These are phyloP conservation scores for Dendrobium officinale DNA, from an alignment of 106 monocot species.

Conservation along the genomic window DNA sequence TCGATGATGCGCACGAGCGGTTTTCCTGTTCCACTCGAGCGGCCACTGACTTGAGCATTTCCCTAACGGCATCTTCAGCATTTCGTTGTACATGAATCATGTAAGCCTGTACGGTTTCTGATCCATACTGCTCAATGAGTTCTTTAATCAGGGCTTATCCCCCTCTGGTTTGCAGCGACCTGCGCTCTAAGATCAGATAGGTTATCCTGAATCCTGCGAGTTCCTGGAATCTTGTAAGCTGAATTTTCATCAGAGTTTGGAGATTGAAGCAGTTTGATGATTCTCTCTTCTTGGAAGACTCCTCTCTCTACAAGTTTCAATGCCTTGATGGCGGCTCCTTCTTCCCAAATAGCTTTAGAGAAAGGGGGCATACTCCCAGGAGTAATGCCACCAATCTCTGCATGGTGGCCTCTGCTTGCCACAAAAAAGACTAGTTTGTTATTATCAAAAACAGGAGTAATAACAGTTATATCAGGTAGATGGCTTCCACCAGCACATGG, in stretches of 20 bases:
- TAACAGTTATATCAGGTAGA: conserved; percentile 92
- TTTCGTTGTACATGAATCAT: conserved; percentile 85
- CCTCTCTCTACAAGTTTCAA: conserved; percentile 86
- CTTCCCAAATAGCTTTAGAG: conserved; percentile 85
- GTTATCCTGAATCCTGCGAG: conserved; percentile 86
- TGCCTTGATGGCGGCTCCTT: conserved; percentile 90
- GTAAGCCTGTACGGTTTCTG: conserved; percentile 71
- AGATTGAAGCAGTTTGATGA: conserved; percentile 40
- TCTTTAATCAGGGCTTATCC: conserved; percentile 87
- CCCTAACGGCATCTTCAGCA: conserved; percentile 86
- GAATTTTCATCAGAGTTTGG: conserved; percentile 34
- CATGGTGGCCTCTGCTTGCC: conserved; percentile 94
- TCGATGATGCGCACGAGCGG: conserved; percentile 35
- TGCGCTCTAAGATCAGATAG: conserved; percentile 87
- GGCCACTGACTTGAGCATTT: conserved; percentile 77
- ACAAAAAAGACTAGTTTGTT: conserved; percentile 87
- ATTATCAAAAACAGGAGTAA: conserved; percentile 84
- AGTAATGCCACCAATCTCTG: conserved; percentile 92
- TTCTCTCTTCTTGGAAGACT: conserved; percentile 78
- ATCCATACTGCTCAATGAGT: conserved; percentile 73
- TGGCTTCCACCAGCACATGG: conserved; percentile 95
- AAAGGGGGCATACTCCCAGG: conserved; percentile 99
- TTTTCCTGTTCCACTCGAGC: conserved; percentile 34
- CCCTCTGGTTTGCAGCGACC: conserved; percentile 91
- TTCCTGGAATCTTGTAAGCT: conserved; percentile 47